phyloP scores from a whole-genome alignment of 2,329 filamentous ascomycete genomes.

The Colletotrichum cuscutae region DNA sequence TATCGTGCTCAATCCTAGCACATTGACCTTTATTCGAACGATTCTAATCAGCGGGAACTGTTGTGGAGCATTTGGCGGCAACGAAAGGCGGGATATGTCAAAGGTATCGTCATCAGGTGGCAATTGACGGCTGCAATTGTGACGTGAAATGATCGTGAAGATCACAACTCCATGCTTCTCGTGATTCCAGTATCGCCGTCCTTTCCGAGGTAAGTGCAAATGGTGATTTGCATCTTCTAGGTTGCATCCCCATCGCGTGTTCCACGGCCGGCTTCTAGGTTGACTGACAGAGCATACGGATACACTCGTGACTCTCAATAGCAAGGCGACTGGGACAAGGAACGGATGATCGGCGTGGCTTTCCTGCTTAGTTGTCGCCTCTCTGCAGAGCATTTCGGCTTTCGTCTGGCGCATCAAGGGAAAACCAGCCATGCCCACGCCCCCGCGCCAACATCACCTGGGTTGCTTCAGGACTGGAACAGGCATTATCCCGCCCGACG shows the following conservation, averaged over 20 bases:
- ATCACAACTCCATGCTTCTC: not conserved
- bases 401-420: not conserved
- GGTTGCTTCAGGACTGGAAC: not conserved
- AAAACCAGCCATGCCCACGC: not conserved
- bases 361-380: not conserved
- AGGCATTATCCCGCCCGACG: not conserved
- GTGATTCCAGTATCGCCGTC: not conserved
- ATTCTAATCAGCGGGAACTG: conserved; percentile 19
- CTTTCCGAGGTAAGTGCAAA: not conserved
- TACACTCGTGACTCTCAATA: not conserved
- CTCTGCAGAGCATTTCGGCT: not conserved
- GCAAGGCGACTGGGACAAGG: not conserved
- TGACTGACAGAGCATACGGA: not conserved
- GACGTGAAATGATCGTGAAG: not conserved
- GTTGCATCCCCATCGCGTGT: not conserved
- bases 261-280: not conserved
- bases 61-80: conserved; percentile 3
- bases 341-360: not conserved
- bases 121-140: not conserved
- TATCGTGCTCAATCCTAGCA: conserved; percentile 7
- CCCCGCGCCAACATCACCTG: not conserved
- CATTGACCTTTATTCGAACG: conserved; percentile 23
- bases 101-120: not conserved
- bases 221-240: not conserved
- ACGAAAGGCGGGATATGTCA: not conserved